Base-by-base conservation (phyloP, 352 stramenopile genomes). In the Phytophthora tubulina region DNA sequence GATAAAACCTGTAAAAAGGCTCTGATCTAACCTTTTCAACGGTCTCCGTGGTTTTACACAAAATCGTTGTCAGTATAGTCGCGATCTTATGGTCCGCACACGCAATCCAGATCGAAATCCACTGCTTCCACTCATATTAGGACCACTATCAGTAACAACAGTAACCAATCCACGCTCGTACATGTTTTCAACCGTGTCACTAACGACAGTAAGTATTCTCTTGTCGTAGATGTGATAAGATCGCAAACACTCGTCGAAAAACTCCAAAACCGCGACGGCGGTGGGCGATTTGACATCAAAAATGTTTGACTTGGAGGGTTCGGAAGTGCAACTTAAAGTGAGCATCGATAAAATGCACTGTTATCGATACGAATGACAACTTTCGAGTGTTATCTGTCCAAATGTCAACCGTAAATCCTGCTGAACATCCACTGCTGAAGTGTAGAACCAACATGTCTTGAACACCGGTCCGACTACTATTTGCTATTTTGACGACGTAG, bases 341-440 rank as follows among this genome's bases (percentile, higher is more conserved):
- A 31, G 8, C n/a, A 30, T 49, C 42, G 42, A 49, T 49, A 30
- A 49, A 49, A 49, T 49, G 42, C n/a, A 49, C 42, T 15, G 42
- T 49, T 10, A 49, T 49, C n/a, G 42, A 49, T 10, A 9, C 42
- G 10, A 52, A 52, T 5, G 17, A n/a, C 17, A 49, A 15, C n/a
- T 49, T 49, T 3, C 27, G 17, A 32, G 21, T 51, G 11, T 13
- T 51, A 33, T 51, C 45, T 9, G 44, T 51, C 44, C 44, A 51
- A 3, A 51, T 14, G n/a, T 33, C n/a, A 51, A 51, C 45, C 9
- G 45, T 51, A n/a, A 35, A 51, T n/a, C 45, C 45, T 7, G 45
- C 45, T 7, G n/a, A 51, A 51, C 21, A 35, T 15, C 21, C 45
- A 15, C 6, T n/a, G 9, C 7, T 15, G 10, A 51, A 51, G 9